Conservation (phyloP, 2,329 filamentous ascomycete species). For the Apiospora kogelbergensis region DNA sequence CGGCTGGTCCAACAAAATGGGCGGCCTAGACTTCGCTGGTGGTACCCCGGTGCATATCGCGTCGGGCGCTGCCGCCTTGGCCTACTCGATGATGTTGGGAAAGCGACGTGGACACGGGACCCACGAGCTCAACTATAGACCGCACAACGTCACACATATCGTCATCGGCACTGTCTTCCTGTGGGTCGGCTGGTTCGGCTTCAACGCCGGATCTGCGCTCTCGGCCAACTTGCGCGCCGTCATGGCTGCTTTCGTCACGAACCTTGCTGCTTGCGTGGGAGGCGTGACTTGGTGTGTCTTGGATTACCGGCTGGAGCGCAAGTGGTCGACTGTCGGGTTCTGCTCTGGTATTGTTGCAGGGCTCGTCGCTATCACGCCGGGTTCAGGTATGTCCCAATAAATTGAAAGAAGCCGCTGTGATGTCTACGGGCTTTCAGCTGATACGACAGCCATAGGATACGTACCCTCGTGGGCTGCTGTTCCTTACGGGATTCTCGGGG, state of each 20-base stretch:
- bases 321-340: slow-evolving; percentile 93
- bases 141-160: slow-evolving; percentile 90
- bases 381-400: slow-evolving; percentile 58
- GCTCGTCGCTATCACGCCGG: slow-evolving; percentile 84
- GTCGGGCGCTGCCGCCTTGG: slow-evolving; percentile 79
- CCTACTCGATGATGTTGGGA: slow-evolving; percentile 84
- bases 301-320: slow-evolving; percentile 84
- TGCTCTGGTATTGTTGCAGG: slow-evolving; percentile 88
- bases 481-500: slow-evolving; percentile 74
- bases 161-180: slow-evolving; percentile 91
- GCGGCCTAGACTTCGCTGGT: slow-evolving; percentile 84
- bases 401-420: not conserved
- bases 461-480: slow-evolving; percentile 85
- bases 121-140: slow-evolving; percentile 85
- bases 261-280: slow-evolving; percentile 79
- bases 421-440: not conserved
- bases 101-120: slow-evolving; percentile 83
- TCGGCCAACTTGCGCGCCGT: slow-evolving; percentile 80
- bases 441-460: slow-evolving; percentile 46
- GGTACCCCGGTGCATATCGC: slow-evolving; percentile 89
- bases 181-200: slow-evolving; percentile 95
- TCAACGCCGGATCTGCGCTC: slow-evolving; percentile 85
- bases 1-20: slow-evolving; percentile 79
- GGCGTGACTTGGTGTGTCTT: slow-evolving; percentile 88
- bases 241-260: slow-evolving; percentile 85